Percentiles rank a stretch among this genome's conserved stretches.
Conservation (phyloP, 2,329 filamentous ascomycete species). For the Alternaria angustiovoidea region DNA sequence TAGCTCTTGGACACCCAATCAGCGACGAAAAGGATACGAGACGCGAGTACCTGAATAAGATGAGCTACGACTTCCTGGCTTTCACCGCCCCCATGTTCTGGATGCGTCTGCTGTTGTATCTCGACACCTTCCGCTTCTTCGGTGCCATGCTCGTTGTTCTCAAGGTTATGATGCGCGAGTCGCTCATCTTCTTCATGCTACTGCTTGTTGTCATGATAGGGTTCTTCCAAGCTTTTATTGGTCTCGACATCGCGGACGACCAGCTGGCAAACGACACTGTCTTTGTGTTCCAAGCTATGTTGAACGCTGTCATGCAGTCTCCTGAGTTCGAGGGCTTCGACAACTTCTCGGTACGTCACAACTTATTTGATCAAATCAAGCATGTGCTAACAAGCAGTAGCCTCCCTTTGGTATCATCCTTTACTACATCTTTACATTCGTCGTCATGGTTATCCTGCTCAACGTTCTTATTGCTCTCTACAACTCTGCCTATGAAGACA, state of each 20-base stretch:
- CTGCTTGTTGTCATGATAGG: constrained; percentile 82
- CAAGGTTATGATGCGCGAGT: constrained; percentile 73
- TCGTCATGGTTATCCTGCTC: constrained; percentile 92
- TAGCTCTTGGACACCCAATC: constrained; percentile 72
- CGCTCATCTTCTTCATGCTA: constrained; percentile 94
- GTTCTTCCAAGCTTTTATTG: constrained; percentile 94
- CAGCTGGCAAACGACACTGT: constrained; percentile 67
- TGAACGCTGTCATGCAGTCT: constrained; percentile 88
- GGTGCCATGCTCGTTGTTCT: constrained; percentile 97
- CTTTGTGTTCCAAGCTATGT: constrained; percentile 83
- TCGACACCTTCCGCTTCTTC: constrained; percentile 94
- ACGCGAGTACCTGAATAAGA: constrained; percentile 72
- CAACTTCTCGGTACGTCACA: constrained; percentile 69
- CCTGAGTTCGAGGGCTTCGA: constrained; percentile 93
- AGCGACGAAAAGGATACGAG: constrained; percentile 48
- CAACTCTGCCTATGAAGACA: constrained; percentile 95
- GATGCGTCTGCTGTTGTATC: constrained; percentile 88
- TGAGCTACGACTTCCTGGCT: constrained; percentile 94
- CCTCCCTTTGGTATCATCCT: constrained; percentile 93
- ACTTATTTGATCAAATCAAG: not conserved
- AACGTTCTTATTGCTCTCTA: constrained; percentile 98
- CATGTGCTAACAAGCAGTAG: constrained; percentile 20
- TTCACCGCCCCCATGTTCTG: constrained; percentile 97
- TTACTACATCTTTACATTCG: constrained; percentile 97
- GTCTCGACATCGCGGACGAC: constrained; percentile 84